These are phyloP conservation scores for Trichoderma cornu-damae DNA, from an alignment of 2,329 filamentous ascomycete species.

Conservation along the genomic window DNA sequence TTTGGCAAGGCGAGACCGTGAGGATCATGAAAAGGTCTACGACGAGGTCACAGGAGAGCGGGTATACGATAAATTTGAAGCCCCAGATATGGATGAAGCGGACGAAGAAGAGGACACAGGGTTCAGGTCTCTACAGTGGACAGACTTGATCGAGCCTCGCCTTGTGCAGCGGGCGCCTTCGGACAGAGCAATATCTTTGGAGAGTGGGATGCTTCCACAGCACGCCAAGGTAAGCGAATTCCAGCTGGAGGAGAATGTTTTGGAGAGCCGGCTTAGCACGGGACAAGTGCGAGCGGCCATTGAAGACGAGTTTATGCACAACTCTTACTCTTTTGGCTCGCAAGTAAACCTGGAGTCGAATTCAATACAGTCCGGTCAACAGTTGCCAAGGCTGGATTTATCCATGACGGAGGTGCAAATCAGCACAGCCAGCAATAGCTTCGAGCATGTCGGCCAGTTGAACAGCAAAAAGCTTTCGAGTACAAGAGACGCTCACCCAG, in stretches of 20 bases:
- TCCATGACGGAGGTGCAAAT: slow-evolving; percentile 24
- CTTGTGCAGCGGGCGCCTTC: slow-evolving; percentile 46
- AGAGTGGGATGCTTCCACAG: not conserved
- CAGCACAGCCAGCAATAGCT: slow-evolving; percentile 24
- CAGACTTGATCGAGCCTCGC: slow-evolving; percentile 63
- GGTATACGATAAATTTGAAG: slow-evolving; percentile 73
- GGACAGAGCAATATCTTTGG: slow-evolving; percentile 17
- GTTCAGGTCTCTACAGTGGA: slow-evolving; percentile 53
- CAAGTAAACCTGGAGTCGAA: slow-evolving; percentile 23
- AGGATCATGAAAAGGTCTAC: slow-evolving; percentile 52
- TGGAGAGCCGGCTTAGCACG: slow-evolving; percentile 28
- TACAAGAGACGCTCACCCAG: not conserved
- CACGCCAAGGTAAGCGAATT: slow-evolving; percentile 18
- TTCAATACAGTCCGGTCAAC: slow-evolving; percentile 30
- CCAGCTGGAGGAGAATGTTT: slow-evolving; percentile 1
- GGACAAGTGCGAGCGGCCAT: slow-evolving; percentile 29
- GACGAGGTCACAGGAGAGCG: slow-evolving; percentile 65
- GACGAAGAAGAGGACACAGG: slow-evolving; percentile 57
- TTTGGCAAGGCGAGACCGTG: slow-evolving; percentile 65
- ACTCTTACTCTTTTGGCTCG: slow-evolving; percentile 14
- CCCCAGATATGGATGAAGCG: slow-evolving; percentile 58
- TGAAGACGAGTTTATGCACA: slow-evolving; percentile 23
- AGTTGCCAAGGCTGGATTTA: slow-evolving; percentile 23
- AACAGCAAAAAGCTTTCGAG: not conserved
- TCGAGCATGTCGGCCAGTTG: slow-evolving; percentile 15